These are phyloP conservation scores for Madurella fahalii DNA, from an alignment of 2,329 filamentous ascomycete species.

Conservation along the genomic window DNA sequence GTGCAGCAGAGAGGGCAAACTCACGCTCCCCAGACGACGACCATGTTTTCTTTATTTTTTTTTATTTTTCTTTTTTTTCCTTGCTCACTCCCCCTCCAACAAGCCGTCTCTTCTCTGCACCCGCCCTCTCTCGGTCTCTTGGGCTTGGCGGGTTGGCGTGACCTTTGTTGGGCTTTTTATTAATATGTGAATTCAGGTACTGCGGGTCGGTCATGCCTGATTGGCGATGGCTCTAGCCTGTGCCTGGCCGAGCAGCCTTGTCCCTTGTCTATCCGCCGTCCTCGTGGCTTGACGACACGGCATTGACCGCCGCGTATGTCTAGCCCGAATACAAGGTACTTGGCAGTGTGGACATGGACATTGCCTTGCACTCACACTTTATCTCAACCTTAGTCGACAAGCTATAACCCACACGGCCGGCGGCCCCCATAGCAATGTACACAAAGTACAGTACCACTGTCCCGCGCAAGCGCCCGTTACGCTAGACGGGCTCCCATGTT, in stretches of 20 bases:
- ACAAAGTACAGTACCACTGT: slow-evolving; percentile 11
- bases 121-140: slow-evolving; percentile 8
- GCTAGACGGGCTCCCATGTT: neutral
- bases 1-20: slow-evolving; percentile 4
- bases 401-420: slow-evolving; percentile 15
- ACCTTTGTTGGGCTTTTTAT: slow-evolving; percentile 24
- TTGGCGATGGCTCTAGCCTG: slow-evolving; percentile 21
- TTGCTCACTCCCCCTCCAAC: slow-evolving; percentile 17
- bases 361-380: slow-evolving; percentile 24
- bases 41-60: slow-evolving; percentile 10
- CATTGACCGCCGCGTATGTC: slow-evolving; percentile 25
- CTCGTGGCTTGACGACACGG: slow-evolving; percentile 26
- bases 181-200: slow-evolving; percentile 30
- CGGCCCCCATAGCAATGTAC: slow-evolving; percentile 14
- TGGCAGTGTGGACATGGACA: slow-evolving; percentile 15
- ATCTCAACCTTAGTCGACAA: slow-evolving; percentile 25
- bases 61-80: neutral
- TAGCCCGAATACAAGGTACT: slow-evolving; percentile 3
- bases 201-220: slow-evolving; percentile 20
- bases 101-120: slow-evolving; percentile 15
- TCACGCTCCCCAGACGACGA: slow-evolving; percentile 18
- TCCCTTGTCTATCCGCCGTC: slow-evolving; percentile 14
- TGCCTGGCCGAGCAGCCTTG: slow-evolving; percentile 26
- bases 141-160: slow-evolving; percentile 17
- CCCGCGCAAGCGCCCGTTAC: slow-evolving; percentile 16